Evolutionary conservation across 1,284 basidiomycete genomes (phyloP).

Genomic region (Sanghuangporus baumii): DNA sequence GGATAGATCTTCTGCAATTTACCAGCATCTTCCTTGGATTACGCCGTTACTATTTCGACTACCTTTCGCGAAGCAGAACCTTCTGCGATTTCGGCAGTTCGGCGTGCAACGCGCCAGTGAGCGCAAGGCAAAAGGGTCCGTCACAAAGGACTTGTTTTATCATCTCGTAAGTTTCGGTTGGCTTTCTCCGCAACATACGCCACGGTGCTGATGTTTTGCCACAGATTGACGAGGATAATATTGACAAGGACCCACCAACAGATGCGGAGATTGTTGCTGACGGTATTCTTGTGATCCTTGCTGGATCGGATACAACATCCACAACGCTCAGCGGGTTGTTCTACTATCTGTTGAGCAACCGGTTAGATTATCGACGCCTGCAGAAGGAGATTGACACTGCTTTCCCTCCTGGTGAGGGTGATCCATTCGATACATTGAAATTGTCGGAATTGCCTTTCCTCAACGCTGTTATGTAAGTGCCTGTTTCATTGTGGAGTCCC

Average conservation of each 20-base stretch:
- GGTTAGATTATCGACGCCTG: constrained; percentile 23
- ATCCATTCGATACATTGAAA: constrained; percentile 17
- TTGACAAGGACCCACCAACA: constrained; percentile 22
- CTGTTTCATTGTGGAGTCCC: background rate
- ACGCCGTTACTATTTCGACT: background rate
- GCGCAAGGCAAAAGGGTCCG: constrained; percentile 23
- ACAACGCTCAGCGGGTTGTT: constrained; percentile 28
- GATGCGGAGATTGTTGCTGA: constrained; percentile 28
- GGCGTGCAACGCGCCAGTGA: background rate
- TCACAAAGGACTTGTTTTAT: constrained; percentile 33
- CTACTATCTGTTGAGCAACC: constrained; percentile 30
- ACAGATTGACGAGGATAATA: constrained; percentile 29
- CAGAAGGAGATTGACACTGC: constrained; percentile 27
- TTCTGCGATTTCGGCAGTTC: background rate
- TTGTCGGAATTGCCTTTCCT: constrained; percentile 28
- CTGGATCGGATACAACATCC: constrained; percentile 33
- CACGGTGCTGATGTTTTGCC: background rate
- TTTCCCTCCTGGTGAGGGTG: constrained; percentile 19
- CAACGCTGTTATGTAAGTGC: constrained; percentile 29
- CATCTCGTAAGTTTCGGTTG: constrained; percentile 27
- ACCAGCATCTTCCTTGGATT: constrained; percentile 13
- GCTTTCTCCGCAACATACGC: background rate
- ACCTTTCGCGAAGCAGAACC: background rate
- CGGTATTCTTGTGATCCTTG: constrained; percentile 30
- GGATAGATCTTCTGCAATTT: background rate